phyloP scores from a whole-genome alignment of 176 grass and related monocot genomes.

The sorghum (Sorghum bicolor) region DNA sequence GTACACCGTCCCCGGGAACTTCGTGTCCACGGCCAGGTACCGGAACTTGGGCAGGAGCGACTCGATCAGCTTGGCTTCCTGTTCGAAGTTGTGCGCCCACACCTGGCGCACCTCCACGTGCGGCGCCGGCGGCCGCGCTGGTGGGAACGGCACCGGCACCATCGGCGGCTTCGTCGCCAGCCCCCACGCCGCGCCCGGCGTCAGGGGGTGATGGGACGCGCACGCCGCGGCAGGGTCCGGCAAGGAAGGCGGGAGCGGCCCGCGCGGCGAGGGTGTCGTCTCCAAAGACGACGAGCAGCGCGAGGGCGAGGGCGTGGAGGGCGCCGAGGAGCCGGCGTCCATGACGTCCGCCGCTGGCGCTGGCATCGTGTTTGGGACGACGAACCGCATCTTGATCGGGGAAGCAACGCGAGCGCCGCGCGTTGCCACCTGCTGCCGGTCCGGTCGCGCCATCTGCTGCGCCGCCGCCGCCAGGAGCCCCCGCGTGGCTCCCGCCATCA shows the following conservation, averaged over 20 bases:
- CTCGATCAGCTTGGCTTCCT: slow-evolving; percentile 21
- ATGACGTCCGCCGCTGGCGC: not conserved
- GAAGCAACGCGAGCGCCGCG: no score
- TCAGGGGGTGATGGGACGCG: no score
- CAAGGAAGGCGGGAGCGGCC: no score
- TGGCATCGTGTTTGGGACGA: not conserved
- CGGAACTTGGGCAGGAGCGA: slow-evolving; percentile 4
- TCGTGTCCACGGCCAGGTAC: slow-evolving; percentile 34
- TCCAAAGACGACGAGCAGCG: not conserved
- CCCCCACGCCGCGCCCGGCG: no score
- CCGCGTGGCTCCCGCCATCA: no score
- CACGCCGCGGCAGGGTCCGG: no score
- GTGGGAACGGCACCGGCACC: not conserved
- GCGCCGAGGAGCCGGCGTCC: not conserved
- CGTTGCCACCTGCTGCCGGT: no score
- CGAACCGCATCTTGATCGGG: not conserved
- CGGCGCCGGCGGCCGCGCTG: not conserved
- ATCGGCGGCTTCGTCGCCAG: no score
- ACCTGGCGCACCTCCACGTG: slow-evolving; percentile 23
- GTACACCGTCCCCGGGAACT: slow-evolving; percentile 40
- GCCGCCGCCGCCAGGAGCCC: no score
- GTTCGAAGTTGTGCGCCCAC: slow-evolving; percentile 14
- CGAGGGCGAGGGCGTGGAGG: not conserved
- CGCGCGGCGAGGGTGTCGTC: not conserved
- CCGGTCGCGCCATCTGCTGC: no score